Base-by-base conservation (phyloP, 2,329 filamentous ascomycete genomes). In the Immersiporthe knoxdaviesiana region DNA sequence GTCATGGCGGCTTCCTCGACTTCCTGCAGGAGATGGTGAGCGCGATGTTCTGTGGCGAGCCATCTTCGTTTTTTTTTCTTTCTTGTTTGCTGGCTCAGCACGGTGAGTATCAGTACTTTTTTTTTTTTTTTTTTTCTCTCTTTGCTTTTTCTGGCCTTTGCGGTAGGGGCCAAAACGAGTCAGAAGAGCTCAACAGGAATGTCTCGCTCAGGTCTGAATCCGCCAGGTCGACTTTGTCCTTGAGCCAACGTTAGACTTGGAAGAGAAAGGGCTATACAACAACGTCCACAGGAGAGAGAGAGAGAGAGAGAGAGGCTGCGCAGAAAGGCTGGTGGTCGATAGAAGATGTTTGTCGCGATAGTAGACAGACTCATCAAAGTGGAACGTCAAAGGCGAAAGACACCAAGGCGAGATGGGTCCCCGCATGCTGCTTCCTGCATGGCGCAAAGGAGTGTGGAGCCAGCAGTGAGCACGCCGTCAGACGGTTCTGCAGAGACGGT, bases 21-120 rank as follows among this genome's bases (percentile, higher is more conserved):
- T 93, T 89, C 91, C 92, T 94, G 91, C 90, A 90, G 91, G 91
- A 90, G 91, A 93, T 92, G 92, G 92, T 94, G 92, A 95, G 92
- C 92, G 87, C 83, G 87, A 87, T 84, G 87, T 86, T 86, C 84
- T 88, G 82, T 83, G 86, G 82, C 86, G 87, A 87, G 85, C 86
- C 87, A 89, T 89, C 71, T 73, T 75, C 74, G 74, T 71, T 73
- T 69, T 74, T n/a, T n/a, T n/a, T n/a, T n/a, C n/a, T n/a, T n/a
- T n/a, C n/a, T n/a, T n/a, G n/a, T n/a, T n/a, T 50, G 73, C 71
- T 73, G 76, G 76, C 76, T 77, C 76, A 76, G 75, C 74, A 72
- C 75, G 75, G 74, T 77, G 73, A 76, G 72, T 75, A 56, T 67
- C 65, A 73, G 76, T 77, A 77, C 76, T 76, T 75, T 75, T 71